phyloP scores from a whole-genome alignment of 176 grass and related monocot genomes.

The Dendrocalamus sinicus region DNA sequence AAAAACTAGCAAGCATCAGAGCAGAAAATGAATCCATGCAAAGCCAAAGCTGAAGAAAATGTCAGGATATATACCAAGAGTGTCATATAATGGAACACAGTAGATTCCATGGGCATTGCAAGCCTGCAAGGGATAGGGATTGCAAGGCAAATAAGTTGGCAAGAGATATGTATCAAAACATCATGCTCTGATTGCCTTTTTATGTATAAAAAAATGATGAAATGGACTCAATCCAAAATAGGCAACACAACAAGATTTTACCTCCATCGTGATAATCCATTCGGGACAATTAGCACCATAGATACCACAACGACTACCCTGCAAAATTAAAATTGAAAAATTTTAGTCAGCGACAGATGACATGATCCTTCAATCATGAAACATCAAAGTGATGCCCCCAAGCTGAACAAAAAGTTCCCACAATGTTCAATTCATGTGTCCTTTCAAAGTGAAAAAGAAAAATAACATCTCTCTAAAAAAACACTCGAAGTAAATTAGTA shows the following conservation, averaged over 20 bases:
- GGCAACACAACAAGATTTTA: conserved; percentile 41
- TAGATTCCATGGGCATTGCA: conserved; percentile 88
- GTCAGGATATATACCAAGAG: conserved; percentile 69
- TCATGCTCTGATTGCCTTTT: conserved; percentile 1
- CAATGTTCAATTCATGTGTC: conserved; percentile 9
- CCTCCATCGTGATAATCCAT: conserved; percentile 91
- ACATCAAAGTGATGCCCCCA: conserved; percentile 18
- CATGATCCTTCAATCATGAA: conserved; percentile 29
- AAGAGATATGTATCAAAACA: conserved; percentile 8
- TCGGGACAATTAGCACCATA: conserved; percentile 86
- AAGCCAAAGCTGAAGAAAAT: conserved; percentile 41
- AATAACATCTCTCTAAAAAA: neutral
- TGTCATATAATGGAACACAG: conserved; percentile 92
- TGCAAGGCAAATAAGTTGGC: conserved; percentile 28
- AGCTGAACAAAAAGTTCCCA: conserved; percentile 12
- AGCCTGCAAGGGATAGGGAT: conserved; percentile 59
- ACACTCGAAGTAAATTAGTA: neutral
- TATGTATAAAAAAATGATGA: neutral
- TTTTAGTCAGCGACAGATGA: conserved; percentile 9
- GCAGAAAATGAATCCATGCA: conserved; percentile 13
- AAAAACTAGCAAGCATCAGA: conserved; percentile 11
- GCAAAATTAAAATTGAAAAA: conserved; percentile 3
- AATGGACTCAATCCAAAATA: neutral
- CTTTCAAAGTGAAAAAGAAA: neutral
- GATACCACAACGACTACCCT: conserved; percentile 82